Percentiles rank a stretch among this genome's conserved stretches.
These are phyloP conservation scores for Fusarium sp. DNA, from an alignment of 2,329 filamentous ascomycete genomes.

Conservation along the genomic window DNA sequence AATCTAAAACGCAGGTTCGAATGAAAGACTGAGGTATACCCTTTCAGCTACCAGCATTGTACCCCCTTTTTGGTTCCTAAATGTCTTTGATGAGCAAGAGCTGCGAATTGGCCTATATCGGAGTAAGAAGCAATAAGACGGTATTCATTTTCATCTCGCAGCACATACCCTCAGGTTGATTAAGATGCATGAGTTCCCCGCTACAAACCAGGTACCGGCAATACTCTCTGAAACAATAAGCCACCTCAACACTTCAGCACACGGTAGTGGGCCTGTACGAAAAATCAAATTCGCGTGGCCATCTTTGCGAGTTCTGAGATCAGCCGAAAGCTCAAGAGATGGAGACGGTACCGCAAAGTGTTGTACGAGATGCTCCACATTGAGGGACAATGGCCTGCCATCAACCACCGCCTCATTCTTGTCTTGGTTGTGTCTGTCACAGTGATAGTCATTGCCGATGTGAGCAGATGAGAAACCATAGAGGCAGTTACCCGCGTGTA, in stretches of 20 bases:
- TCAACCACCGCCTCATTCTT: slow-evolving; percentile 7
- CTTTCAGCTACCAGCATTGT: slow-evolving; percentile 1
- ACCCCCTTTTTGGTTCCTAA: not conserved
- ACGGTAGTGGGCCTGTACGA: slow-evolving; percentile 5
- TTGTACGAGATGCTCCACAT: not conserved
- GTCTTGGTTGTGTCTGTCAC: slow-evolving; percentile 12
- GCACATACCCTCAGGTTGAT: not conserved
- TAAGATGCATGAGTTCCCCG: not conserved
- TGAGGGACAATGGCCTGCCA: not conserved
- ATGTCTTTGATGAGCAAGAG: not conserved
- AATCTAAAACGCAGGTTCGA: not conserved
- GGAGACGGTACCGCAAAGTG: not conserved
- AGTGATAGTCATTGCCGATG: slow-evolving; percentile 6
- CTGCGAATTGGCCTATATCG: not conserved
- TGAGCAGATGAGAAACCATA: slow-evolving; percentile 16
- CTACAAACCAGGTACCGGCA: not conserved
- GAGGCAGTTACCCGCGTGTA: slow-evolving; percentile 26
- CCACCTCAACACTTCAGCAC: slow-evolving; percentile 12
- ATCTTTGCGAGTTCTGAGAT: slow-evolving; percentile 10
- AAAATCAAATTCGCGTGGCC: slow-evolving; percentile 1
- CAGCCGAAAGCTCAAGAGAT: not conserved
- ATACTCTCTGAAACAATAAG: slow-evolving; percentile 21
- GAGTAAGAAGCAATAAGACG: not conserved
- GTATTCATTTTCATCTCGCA: not conserved
- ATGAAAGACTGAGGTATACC: not conserved